Conservation (phyloP, 2,329 filamentous ascomycete genomes). For the Exophiala bonariae region DNA sequence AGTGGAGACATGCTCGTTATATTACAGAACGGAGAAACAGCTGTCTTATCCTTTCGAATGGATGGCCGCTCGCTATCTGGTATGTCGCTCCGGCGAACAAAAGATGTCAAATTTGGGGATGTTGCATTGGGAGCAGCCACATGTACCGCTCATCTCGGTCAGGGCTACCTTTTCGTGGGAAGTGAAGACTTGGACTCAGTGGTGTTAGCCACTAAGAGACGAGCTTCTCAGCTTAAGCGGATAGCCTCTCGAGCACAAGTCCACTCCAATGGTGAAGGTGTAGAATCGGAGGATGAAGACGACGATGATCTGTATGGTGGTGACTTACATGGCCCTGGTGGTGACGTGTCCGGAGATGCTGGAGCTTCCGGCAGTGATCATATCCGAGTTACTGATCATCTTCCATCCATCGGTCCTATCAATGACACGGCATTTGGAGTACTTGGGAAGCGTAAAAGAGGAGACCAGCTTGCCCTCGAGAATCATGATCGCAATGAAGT, state of each 20-base stretch:
- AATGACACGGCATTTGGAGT: slow-evolving; percentile 21
- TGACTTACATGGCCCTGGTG: slow-evolving; percentile 30
- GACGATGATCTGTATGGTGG: slow-evolving; percentile 54
- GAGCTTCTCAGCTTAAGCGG: slow-evolving; percentile 45
- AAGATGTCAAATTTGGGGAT: slow-evolving; percentile 62
- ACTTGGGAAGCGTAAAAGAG: slow-evolving; percentile 25
- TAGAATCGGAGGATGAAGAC: slow-evolving; percentile 40
- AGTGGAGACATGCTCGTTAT: slow-evolving; percentile 83
- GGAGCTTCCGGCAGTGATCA: slow-evolving; percentile 7
- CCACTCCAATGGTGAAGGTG: slow-evolving; percentile 44
- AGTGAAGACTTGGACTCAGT: slow-evolving; percentile 81
- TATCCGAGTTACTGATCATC: slow-evolving; percentile 19
- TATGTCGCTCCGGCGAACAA: slow-evolving; percentile 68
- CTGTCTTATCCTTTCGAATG: slow-evolving; percentile 76
- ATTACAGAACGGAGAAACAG: slow-evolving; percentile 71
- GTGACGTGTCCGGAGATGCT: slow-evolving; percentile 11
- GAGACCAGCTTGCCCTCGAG: slow-evolving; percentile 55
- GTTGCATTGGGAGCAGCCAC: slow-evolving; percentile 65
- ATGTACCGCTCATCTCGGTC: slow-evolving; percentile 68
- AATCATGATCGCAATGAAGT: slow-evolving; percentile 35
- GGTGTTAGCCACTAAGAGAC: slow-evolving; percentile 76
- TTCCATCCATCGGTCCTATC: slow-evolving; percentile 25
- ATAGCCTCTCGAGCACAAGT: slow-evolving; percentile 18
- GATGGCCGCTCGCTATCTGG: slow-evolving; percentile 91
- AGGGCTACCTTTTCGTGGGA: slow-evolving; percentile 75